A percentile compares a stretch with the other conserved stretches of the same genome.
Evolutionary conservation across 164 flowering plant species (phyloP).

Genomic region (Pachysandra terminalis): DNA sequence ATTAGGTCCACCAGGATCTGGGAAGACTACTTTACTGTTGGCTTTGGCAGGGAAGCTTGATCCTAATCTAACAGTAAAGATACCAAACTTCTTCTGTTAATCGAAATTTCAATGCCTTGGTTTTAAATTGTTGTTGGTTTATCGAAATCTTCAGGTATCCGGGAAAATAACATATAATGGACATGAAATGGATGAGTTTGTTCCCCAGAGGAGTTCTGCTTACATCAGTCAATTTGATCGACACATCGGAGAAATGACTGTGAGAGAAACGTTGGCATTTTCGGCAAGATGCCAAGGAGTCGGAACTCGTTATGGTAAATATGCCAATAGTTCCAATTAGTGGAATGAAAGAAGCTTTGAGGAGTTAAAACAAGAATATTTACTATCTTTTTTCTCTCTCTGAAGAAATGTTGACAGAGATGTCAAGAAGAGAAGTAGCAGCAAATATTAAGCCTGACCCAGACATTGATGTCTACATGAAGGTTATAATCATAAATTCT

Average conservation of each 20-base stretch:
- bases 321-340: not conserved
- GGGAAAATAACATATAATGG: conserved; percentile 63
- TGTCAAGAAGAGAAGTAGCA: conserved; percentile 34
- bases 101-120: not conserved
- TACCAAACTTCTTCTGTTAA: no score
- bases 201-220: conserved; percentile 58
- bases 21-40: conserved; percentile 55
- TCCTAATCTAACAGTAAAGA: conserved; percentile 33
- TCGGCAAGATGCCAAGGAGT: conserved; percentile 75
- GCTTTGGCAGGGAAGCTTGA: conserved; percentile 56
- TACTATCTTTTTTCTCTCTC: not conserved
- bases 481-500: conserved; percentile 18
- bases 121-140: no score
- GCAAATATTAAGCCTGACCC: conserved; percentile 39
- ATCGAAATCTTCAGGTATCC: conserved; percentile 29
- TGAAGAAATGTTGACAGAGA: conserved; percentile 30
- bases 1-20: conserved; percentile 68
- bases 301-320: conserved; percentile 50
- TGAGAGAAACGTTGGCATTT: conserved; percentile 62
- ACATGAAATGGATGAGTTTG: conserved; percentile 55
- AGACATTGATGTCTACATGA: conserved; percentile 36
- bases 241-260: conserved; percentile 61
- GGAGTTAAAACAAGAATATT: not conserved
- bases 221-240: conserved; percentile 62
- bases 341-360: no score